Percentiles rank a stretch among this genome's conserved stretches.
Conservation (phyloP, 1,139 yeast species). For the Petasospora rhodanensis region DNA sequence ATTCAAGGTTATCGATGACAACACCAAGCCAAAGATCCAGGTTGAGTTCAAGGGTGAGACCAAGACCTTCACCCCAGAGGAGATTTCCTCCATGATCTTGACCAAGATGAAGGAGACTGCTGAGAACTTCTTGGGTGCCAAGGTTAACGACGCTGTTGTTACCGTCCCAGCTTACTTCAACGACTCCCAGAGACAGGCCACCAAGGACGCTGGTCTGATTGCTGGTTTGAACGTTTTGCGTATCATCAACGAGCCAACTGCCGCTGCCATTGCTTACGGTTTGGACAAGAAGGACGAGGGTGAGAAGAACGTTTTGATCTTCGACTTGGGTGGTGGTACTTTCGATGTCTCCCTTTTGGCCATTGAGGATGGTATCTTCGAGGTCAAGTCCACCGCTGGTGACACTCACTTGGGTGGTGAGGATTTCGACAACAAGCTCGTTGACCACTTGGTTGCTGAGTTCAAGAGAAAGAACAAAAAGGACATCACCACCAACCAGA, state of each 20-base stretch:
- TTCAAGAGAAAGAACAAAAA: constrained; percentile 82
- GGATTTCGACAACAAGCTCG: constrained; percentile 81
- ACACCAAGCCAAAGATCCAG: constrained; percentile 89
- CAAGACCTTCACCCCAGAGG: constrained; percentile 95
- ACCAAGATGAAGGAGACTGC: constrained; percentile 99
- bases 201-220: constrained; percentile 98
- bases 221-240: constrained; percentile 96
- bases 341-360: constrained; percentile 95
- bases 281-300: constrained; percentile 84
- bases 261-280: constrained; percentile 99
- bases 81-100: constrained; percentile 93
- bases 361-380: constrained; percentile 97
- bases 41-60: constrained; percentile 94
- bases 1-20: constrained; percentile 83
- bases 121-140: constrained; percentile 88
- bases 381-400: constrained; percentile 99
- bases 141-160: constrained; percentile 91
- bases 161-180: constrained; percentile 98
- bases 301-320: constrained; percentile 88
- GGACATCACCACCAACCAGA: constrained; percentile 69
- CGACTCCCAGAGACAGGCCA: constrained; percentile 98
- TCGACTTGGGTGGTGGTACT: constrained; percentile 99
- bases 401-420: constrained; percentile 72
- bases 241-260: constrained; percentile 98
- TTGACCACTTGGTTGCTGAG: constrained; percentile 73